phyloP scores from a whole-genome alignment of 495 filamentous ascomycete genomes.

The Penicillium coffeae region DNA sequence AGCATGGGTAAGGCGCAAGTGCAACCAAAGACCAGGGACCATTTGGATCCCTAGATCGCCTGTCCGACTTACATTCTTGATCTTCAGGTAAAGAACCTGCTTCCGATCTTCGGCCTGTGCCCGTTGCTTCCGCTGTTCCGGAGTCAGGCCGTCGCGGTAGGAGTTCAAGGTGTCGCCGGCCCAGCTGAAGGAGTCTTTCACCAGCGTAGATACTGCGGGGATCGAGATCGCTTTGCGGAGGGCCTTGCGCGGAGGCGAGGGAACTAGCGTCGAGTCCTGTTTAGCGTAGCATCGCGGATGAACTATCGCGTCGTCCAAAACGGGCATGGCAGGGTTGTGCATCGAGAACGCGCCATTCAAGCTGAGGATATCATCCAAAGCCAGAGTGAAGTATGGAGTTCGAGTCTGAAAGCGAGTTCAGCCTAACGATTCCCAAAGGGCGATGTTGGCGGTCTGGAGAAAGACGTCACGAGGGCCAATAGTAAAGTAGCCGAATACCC shows the following conservation, averaged over 20 bases:
- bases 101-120: slow-evolving; percentile 53
- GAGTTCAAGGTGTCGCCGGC: slow-evolving; percentile 46
- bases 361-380: slow-evolving; percentile 6
- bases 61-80: slow-evolving; percentile 52
- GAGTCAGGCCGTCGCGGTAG: slow-evolving; percentile 54
- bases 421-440: not conserved
- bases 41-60: not conserved
- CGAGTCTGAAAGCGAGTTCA: slow-evolving; percentile 7
- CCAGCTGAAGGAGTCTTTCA: slow-evolving; percentile 37
- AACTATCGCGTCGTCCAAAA: slow-evolving; percentile 32
- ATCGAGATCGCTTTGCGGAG: slow-evolving; percentile 29
- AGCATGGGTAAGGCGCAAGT: slow-evolving; percentile 14
- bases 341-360: slow-evolving; percentile 27
- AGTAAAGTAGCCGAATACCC: slow-evolving; percentile 10
- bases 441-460: slow-evolving; percentile 18
- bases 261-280: slow-evolving; percentile 11
- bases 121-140: slow-evolving; percentile 49
- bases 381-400: not conserved
- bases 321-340: slow-evolving; percentile 31
- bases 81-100: slow-evolving; percentile 58
- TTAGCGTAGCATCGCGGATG: slow-evolving; percentile 25
- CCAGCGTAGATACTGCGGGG: slow-evolving; percentile 34
- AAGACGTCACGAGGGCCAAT: slow-evolving; percentile 23
- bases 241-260: slow-evolving; percentile 13
- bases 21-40: not conserved